Evolutionary conservation across 495 filamentous ascomycete genomes (phyloP).

Genomic region (Halenospora varia): DNA sequence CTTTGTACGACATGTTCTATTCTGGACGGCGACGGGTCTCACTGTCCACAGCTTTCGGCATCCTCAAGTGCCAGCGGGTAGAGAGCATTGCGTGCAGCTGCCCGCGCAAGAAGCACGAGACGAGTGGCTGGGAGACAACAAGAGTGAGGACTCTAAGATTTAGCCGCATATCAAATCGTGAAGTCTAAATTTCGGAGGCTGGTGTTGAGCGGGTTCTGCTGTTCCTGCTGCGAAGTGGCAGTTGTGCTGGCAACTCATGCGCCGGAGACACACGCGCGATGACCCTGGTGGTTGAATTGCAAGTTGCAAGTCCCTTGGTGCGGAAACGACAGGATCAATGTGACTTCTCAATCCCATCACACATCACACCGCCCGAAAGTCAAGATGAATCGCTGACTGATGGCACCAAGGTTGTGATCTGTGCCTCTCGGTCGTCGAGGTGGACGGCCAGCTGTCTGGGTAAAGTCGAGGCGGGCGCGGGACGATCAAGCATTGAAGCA

Average conservation of each 20-base stretch:
- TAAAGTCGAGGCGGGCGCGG: constrained; percentile 9
- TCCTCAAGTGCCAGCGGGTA: neutral
- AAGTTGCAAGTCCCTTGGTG: no score
- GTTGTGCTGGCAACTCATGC: neutral
- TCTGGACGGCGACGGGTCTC: neutral
- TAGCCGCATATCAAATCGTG: neutral
- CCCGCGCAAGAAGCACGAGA: neutral
- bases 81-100: neutral
- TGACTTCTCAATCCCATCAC: neutral
- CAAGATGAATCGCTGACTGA: neutral
- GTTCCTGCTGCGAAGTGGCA: neutral
- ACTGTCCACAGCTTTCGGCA: neutral
- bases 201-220: neutral
- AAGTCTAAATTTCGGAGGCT: neutral
- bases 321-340: no score
- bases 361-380: no score
- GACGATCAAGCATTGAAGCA: constrained; percentile 5
- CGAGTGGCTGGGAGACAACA: neutral
- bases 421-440: neutral
- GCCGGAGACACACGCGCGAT: neutral
- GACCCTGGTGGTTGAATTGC: no score
- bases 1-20: neutral
- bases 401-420: neutral
- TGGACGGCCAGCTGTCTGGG: neutral
- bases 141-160: neutral